Percentiles rank a stretch among this genome's conserved stretches.
These are phyloP conservation scores for Aspergillus viridinutans DNA, from an alignment of 2,329 filamentous ascomycete species.

Conservation along the genomic window DNA sequence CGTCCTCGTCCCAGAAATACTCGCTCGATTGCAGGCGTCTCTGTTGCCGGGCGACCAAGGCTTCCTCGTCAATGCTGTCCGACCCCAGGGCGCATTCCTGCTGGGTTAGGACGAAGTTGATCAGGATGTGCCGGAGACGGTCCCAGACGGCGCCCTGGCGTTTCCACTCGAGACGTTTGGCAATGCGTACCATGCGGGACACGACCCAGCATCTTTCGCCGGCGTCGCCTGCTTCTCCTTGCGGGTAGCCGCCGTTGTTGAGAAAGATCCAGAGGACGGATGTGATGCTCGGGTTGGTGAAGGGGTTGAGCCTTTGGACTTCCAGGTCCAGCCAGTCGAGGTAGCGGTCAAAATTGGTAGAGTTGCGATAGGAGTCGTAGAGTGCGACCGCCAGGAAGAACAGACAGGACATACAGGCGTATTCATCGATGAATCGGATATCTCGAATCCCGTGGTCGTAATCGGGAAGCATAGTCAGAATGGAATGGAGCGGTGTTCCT, in stretches of 20 bases:
- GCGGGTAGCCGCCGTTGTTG: constrained; percentile 25
- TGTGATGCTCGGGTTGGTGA: constrained; percentile 25
- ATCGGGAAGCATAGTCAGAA: constrained; percentile 26
- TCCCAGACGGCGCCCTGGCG: constrained; percentile 25
- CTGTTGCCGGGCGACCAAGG: constrained; percentile 20
- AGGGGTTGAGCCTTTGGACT: constrained; percentile 20
- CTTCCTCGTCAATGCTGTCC: constrained; percentile 15
- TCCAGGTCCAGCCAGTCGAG: constrained; percentile 24
- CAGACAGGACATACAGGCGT: constrained; percentile 28
- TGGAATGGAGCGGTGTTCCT: constrained; percentile 22
- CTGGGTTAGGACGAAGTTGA: constrained; percentile 24
- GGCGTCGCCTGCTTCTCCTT: constrained; percentile 15
- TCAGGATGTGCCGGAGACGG: constrained; percentile 20
- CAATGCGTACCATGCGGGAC: constrained; percentile 28
- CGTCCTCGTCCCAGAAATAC: constrained; percentile 26
- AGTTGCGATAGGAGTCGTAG: constrained; percentile 24
- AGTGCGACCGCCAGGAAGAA: constrained; percentile 27
- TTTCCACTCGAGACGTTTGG: constrained; percentile 30
- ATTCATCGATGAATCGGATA: constrained; percentile 31
- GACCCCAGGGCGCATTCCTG: constrained; percentile 27
- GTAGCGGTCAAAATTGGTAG: constrained; percentile 24
- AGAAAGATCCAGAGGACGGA: constrained; percentile 30
- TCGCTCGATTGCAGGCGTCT: constrained; percentile 8
- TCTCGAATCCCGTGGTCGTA: constrained; percentile 31
- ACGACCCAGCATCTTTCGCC: constrained; percentile 30